A percentile compares a stretch with the other conserved stretches of the same genome.
phyloP scores from a whole-genome alignment of 805 yeast species.

The Myxozyma neotropica region DNA sequence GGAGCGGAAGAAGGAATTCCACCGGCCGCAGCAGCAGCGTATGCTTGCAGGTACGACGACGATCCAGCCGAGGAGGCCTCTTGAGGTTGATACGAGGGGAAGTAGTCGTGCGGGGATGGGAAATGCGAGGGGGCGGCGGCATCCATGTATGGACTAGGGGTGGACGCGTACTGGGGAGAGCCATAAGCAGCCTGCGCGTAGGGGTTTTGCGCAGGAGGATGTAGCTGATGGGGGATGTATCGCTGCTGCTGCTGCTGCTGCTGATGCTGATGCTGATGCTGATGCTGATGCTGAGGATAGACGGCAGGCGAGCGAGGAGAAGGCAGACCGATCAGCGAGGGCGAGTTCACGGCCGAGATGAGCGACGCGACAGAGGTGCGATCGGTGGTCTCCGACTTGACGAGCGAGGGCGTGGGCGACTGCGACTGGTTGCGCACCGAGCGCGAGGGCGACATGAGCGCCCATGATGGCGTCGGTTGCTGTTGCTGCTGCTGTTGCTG shows the following conservation, averaged over 20 bases:
- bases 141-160: conserved; percentile 9
- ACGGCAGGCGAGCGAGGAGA: conserved; percentile 31
- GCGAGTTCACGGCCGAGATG: conserved; percentile 30
- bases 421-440: conserved; percentile 31
- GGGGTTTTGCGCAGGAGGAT: conserved; percentile 4
- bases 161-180: conserved; percentile 18
- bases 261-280: conserved; percentile 11
- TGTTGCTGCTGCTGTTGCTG: conserved; percentile 17
- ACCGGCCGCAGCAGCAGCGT: conserved; percentile 28
- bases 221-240: conserved; percentile 7
- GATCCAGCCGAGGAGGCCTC: not conserved
- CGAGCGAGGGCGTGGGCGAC: conserved; percentile 33
- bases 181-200: conserved; percentile 27
- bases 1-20: conserved; percentile 15
- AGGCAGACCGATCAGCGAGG: conserved; percentile 33
- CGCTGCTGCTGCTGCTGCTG: conserved; percentile 12
- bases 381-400: conserved; percentile 29
- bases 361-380: conserved; percentile 34
- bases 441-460: conserved; percentile 31
- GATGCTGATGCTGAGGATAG: conserved; percentile 13
- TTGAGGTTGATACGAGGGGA: conserved; percentile 1
- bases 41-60: conserved; percentile 15
- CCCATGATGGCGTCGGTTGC: conserved; percentile 17
- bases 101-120: conserved; percentile 7
- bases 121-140: conserved; percentile 1